Conservation (phyloP, 768 basidiomycete species). For the Crassisporium funariophilum region DNA sequence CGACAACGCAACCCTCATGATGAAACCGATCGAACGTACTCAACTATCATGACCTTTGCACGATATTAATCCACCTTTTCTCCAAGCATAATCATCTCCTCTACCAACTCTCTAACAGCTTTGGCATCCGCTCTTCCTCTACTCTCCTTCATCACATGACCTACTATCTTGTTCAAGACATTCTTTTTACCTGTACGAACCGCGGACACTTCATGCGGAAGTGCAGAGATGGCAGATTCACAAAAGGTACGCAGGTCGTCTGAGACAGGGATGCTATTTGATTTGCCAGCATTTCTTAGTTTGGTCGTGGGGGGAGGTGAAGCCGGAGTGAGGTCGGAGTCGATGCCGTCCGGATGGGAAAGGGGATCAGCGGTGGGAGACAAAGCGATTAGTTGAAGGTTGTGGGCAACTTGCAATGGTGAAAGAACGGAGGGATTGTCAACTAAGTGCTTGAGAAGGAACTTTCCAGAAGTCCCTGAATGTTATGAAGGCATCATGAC, state of each 20-base stretch:
- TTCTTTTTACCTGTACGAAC: conserved; percentile 71
- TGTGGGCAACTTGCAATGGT: conserved; percentile 45
- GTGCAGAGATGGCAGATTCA: conserved; percentile 57
- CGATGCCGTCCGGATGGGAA: no score
- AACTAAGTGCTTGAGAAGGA: conserved; percentile 74
- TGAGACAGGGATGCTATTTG: no score
- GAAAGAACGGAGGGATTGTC: conserved; percentile 39
- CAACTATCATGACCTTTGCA: no score
- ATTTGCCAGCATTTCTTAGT: no score
- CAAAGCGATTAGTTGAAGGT: conserved; percentile 53
- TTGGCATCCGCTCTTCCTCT: conserved; percentile 79
- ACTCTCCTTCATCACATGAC: conserved; percentile 82
- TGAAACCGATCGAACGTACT: no score
- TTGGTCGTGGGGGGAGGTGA: not conserved
- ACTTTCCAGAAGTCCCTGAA: conserved; percentile 77
- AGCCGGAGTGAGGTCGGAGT: no score
- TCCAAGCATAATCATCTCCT: conserved; percentile 39
- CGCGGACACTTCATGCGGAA: conserved; percentile 69
- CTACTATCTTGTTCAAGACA: conserved; percentile 80
- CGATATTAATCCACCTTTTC: conserved; percentile 10
- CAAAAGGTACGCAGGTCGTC: conserved; percentile 64
- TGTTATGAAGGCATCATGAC: not conserved
- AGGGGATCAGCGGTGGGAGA: no score
- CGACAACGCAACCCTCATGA: no score
- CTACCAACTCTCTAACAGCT: conserved; percentile 51